phyloP scores from a whole-genome alignment of 2,329 filamentous ascomycete species.

The Chrysoporthe austroafricana region DNA sequence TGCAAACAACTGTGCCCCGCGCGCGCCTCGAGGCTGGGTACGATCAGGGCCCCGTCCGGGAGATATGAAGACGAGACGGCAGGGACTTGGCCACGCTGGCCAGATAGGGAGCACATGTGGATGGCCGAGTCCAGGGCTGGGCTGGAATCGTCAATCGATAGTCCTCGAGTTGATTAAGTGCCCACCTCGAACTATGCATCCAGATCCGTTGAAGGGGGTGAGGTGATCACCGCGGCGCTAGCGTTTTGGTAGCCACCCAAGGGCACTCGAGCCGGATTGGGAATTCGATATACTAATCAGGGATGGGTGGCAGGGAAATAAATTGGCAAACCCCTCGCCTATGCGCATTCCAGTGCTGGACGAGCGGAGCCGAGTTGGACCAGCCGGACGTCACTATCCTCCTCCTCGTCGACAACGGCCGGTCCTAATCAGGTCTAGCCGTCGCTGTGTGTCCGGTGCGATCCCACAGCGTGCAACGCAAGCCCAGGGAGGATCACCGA shows the following conservation, averaged over 20 bases:
- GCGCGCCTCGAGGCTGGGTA: too few relatives aligned
- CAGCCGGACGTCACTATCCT: neutral
- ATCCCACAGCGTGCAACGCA: neutral
- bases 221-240: neutral
- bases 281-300: neutral
- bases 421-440: too few relatives aligned
- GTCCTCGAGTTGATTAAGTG: slow-evolving; percentile 5
- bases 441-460: too few relatives aligned
- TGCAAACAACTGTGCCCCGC: neutral
- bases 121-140: slow-evolving; percentile 35
- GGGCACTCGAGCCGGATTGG: neutral
- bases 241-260: neutral
- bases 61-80: neutral
- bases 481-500: neutral
- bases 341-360: neutral
- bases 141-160: slow-evolving; percentile 26
- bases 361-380: too few relatives aligned
- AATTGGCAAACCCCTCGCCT: slow-evolving; percentile 2
- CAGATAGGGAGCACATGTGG: slow-evolving; percentile 15
- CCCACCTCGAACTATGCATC: neutral
- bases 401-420: neutral
- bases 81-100: too few relatives aligned
- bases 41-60: neutral
- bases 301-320: slow-evolving; percentile 1
- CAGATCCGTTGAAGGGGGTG: slow-evolving; percentile 1